These are phyloP conservation scores for Boletus coccyginus DNA, from an alignment of 768 basidiomycete species.

Conservation along the genomic window DNA sequence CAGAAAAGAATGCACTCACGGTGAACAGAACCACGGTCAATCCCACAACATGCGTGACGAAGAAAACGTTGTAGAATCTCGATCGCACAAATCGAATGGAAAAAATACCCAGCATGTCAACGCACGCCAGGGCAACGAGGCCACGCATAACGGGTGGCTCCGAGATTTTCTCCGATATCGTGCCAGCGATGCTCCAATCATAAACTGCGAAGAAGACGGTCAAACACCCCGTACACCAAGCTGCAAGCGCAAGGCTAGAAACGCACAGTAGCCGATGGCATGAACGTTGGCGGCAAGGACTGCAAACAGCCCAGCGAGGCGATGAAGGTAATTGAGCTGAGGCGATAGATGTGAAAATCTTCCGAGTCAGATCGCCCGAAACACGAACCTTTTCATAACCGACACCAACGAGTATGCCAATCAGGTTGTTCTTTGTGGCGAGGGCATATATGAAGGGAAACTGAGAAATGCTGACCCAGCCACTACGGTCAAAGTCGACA, in stretches of 20 bases:
- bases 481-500: constrained; percentile 45
- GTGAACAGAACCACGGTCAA: constrained; percentile 55
- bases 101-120: constrained; percentile 58
- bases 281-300: constrained; percentile 60
- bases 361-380: background rate
- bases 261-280: constrained; percentile 53
- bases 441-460: constrained; percentile 62
- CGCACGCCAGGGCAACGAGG: constrained; percentile 47
- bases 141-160: constrained; percentile 44
- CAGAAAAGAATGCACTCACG: constrained; percentile 34
- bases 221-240: background rate
- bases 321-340: constrained; percentile 75
- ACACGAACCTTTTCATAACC: constrained; percentile 63
- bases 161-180: constrained; percentile 35
- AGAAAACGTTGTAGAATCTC: constrained; percentile 63
- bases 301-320: constrained; percentile 57
- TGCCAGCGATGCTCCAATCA: constrained; percentile 47
- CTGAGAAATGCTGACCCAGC: constrained; percentile 55
- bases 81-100: constrained; percentile 56
- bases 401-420: constrained; percentile 54
- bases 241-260: background rate
- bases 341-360: background rate
- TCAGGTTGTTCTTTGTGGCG: constrained; percentile 67
- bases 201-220: constrained; percentile 44
- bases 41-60: constrained; percentile 56